Evolutionary conservation across 2,329 filamentous ascomycete genomes (phyloP).

Genomic region (Cordyceps militaris): DNA sequence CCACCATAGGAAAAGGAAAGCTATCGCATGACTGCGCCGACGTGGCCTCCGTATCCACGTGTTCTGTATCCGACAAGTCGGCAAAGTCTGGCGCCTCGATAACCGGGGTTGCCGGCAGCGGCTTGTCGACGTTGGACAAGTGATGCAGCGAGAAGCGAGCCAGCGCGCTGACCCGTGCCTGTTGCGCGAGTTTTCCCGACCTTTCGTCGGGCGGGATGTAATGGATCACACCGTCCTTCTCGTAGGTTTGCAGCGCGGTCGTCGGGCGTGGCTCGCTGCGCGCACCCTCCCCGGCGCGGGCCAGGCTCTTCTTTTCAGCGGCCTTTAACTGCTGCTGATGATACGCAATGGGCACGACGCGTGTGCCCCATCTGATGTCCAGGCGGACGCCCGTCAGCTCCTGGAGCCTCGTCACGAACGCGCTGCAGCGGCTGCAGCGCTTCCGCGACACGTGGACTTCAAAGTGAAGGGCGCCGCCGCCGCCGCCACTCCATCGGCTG

Average conservation of each 20-base stretch:
- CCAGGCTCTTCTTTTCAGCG: neutral
- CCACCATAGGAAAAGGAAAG: too few species aligned
- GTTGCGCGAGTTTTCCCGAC: rapidly evolving
- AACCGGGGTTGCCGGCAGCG: constrained; percentile 8
- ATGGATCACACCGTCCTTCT: neutral
- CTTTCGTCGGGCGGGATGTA: neutral
- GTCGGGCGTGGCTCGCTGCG: too few species aligned
- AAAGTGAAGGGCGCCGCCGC: constrained; percentile 19
- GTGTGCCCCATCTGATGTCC: constrained; percentile 22
- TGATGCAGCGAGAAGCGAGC: neutral
- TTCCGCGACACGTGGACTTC: constrained; percentile 31
- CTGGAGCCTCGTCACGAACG: constrained; percentile 21
- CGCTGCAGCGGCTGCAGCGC: constrained; percentile 24
- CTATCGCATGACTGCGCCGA: too few species aligned
- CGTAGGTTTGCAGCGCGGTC: neutral
- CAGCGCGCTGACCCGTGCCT: neutral
- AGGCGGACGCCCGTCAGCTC: constrained; percentile 23
- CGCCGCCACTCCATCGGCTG: constrained; percentile 21
- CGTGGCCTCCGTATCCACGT: too few species aligned
- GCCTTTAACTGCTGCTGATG: neutral
- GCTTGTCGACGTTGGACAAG: neutral
- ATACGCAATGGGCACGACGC: constrained; percentile 16
- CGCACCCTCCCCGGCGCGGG: too few species aligned
- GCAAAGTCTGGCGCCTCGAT: neutral
- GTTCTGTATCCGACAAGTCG: too few species aligned